Base-by-base conservation (phyloP, 1,284 basidiomycete genomes). In the Cryptococcus sp. region DNA sequence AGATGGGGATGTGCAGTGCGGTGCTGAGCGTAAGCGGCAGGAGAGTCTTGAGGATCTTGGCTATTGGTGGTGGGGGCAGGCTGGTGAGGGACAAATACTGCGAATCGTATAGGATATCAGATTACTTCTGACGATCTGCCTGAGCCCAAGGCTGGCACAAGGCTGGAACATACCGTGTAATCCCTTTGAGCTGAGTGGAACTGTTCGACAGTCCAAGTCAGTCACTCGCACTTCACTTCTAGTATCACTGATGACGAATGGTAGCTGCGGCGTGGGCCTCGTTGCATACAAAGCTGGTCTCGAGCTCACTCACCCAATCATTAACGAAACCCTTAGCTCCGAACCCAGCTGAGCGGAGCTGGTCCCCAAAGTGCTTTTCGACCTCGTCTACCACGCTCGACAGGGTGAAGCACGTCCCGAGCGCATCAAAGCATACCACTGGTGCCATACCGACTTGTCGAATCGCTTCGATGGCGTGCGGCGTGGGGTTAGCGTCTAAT, bases 101-200 rank as follows among this genome's bases (percentile, higher is more conserved):
- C n/a, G 17, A 20, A 20, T 30, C n/a, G 19, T 50, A 23, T 27
- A 16, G 15, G 7, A 4, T 35, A 22, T 11, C 22, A 20, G 40
- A 1, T 50, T 3, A 10, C n/a, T 1, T 39, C 22, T 10, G 41
- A 45, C 30, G 38, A 22, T 39, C 19, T 42, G 11, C 25, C 25
- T 25, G 25, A 25, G 25, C 25, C 25, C 25, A 25, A 25, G 25
- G 25, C 25, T 25, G 25, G 25, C 6, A 25, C 25, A 25, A n/a
- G 25, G 3, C 8, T 10, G 17, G 22, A 3, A 58, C 61, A 25
- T 48, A 67, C 66, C 4, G 67, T 65, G 38, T 62, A 69, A 50
- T 69, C 67, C 23, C 67, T 53, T 46, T 69, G 67, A 52, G 61
- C 62, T 16, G 67, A 58, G 50, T 68, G 67, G 45, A 68, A 68